Evolutionary conservation across 2,329 filamentous ascomycete genomes (phyloP), one percentile per base, ranked within the genome.

Genomic region (Dactylonectria estremocensis): DNA sequence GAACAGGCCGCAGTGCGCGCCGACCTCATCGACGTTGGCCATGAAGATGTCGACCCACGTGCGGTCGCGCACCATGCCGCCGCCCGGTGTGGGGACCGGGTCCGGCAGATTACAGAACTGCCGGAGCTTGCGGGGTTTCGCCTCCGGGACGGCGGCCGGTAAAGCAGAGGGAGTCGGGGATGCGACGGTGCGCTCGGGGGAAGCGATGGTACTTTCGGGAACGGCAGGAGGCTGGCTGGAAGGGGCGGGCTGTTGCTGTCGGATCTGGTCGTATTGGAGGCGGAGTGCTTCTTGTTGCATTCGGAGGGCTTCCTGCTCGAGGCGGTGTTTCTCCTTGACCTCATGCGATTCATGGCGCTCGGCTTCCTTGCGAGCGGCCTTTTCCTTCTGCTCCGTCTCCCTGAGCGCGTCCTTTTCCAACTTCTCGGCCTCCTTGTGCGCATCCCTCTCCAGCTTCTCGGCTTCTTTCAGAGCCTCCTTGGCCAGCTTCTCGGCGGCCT

Each of bases 1-100:
- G 82, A 97, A 97, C 58, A 97, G 83, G 0, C 92, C 91, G 69
- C 93, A 95, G 78, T 97, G 95, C 10, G 95, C 95, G 7, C 89
- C 91, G 1, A 97, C 92, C 80, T 97, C 93, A 77, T 97, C 95
- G 68, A 96, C 90, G 59, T 90, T 91, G 65, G 92, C 88, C 93
- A 98, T 96, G 74, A 90, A 91, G 3, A 97, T 88, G 50, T 91
- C 86, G 1, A 95, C 83, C 95, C 95, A 97, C 16, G 91, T 89
- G 5, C 87, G 83, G 77, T 97, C 94, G 49, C 85, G 82, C 67
- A 85, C 83, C 7, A 89, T 90, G 59, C 85, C 78, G 11, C 79
- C 82, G 64, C 84, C 84, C 3, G 58, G 58, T 2, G 43, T 66
- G 16, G 58, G 64, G 16, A 54, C 53, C 14, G 52, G 45, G 20